Percentiles rank a stretch among this genome's conserved stretches.
Evolutionary conservation across 441 rosid species (phyloP).

Genomic region (Brassica hybrid): DNA sequence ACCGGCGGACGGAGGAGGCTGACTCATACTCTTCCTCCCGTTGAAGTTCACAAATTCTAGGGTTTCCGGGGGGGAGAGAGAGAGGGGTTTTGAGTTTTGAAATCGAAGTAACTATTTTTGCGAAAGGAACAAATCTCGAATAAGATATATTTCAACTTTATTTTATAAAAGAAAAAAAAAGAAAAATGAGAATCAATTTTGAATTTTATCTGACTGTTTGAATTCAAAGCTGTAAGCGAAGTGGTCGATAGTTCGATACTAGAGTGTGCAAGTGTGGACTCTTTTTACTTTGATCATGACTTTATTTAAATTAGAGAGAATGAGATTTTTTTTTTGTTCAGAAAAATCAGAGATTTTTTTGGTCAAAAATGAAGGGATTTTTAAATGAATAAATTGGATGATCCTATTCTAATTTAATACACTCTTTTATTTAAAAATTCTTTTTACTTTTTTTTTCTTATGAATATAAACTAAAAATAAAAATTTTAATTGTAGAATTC

Average conservation of each 20-base stretch:
- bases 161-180: neutral
- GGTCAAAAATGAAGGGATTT: neutral
- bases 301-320: neutral
- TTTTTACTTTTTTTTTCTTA: neutral
- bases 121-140: neutral
- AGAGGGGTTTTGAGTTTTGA: constrained; percentile 28
- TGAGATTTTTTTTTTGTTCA: neutral
- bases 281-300: neutral
- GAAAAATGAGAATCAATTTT: neutral
- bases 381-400: neutral
- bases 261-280: neutral
- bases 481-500: too few relatives aligned
- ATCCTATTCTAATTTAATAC: neutral
- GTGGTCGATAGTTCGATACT: constrained; percentile 2
- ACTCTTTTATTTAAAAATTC: too few relatives aligned
- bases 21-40: constrained; percentile 46
- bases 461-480: neutral
- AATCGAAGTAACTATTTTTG: neutral
- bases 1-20: constrained; percentile 66
- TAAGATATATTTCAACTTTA: constrained; percentile 4
- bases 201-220: neutral
- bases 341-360: neutral
- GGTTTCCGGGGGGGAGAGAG: constrained; percentile 34
- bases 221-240: constrained; percentile 11
- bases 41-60: constrained; percentile 32